Conservation (phyloP, 129 eudicot genomes). For the Mikania micrantha region DNA sequence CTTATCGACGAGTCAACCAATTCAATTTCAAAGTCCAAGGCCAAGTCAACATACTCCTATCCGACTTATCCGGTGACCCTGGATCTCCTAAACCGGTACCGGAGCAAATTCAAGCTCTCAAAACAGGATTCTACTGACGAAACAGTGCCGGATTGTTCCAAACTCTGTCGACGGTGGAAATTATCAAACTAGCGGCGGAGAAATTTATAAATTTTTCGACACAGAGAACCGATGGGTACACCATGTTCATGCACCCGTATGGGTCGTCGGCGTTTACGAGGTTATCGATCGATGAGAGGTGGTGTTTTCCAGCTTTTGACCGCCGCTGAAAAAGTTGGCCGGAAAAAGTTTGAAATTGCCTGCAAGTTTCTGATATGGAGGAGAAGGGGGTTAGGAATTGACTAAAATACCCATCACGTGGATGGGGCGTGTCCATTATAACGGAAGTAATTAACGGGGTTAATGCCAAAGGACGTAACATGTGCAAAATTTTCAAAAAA, state of each 20-base stretch:
- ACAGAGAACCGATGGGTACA: slow-evolving; percentile 26
- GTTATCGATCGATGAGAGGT: slow-evolving; percentile 40
- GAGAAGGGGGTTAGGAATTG: too few species aligned
- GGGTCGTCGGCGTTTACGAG: slow-evolving; percentile 39
- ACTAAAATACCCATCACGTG: too few species aligned
- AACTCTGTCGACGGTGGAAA: slow-evolving; percentile 46
- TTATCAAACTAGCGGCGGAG: slow-evolving; percentile 52
- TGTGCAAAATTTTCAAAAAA: too few species aligned
- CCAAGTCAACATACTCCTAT: not conserved
- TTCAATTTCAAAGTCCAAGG: not conserved
- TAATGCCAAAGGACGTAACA: too few species aligned
- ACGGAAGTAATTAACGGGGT: too few species aligned
- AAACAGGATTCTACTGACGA: not conserved
- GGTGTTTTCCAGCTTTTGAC: slow-evolving; percentile 45
- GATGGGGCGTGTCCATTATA: too few species aligned
- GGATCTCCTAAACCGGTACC: slow-evolving; percentile 24
- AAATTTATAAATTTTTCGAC: slow-evolving; percentile 49
- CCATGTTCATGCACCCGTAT: slow-evolving; percentile 44
- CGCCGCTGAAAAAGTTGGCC: slow-evolving; percentile 50
- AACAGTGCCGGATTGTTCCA: not conserved
- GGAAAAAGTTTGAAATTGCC: slow-evolving; percentile 39
- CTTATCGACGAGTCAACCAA: too few species aligned
- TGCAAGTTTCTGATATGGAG: slow-evolving; percentile 25
- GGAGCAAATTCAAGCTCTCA: slow-evolving; percentile 15
- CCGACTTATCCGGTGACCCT: slow-evolving; percentile 13